Conservation (phyloP, 805 yeast species). For the Dipodascus geniculatus region DNA sequence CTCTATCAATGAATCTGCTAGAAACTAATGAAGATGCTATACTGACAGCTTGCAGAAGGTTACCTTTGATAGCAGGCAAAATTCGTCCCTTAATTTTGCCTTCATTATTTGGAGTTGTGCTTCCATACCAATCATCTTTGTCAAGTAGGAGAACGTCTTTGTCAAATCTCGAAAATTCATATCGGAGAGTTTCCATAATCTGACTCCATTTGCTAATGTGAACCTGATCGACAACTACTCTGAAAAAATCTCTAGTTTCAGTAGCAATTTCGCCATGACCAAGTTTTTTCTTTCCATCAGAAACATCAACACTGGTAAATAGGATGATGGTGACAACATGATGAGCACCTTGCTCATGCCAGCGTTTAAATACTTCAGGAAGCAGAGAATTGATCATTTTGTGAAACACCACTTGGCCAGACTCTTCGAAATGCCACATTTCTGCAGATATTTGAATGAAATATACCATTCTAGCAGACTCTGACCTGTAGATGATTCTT, state of each 20-base stretch:
- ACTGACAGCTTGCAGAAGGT: slow-evolving; percentile 76
- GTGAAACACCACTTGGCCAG: slow-evolving; percentile 89
- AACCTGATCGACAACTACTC: slow-evolving; percentile 93
- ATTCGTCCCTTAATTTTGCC: slow-evolving; percentile 48
- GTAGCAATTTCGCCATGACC: slow-evolving; percentile 62
- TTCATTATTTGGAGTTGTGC: slow-evolving; percentile 6
- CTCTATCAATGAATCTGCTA: slow-evolving; percentile 73
- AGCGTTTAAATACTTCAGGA: slow-evolving; percentile 76
- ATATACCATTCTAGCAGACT: slow-evolving; percentile 73
- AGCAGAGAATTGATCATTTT: slow-evolving; percentile 84
- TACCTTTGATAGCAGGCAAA: slow-evolving; percentile 83
- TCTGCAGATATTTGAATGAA: slow-evolving; percentile 84
- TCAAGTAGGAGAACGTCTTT: slow-evolving; percentile 51
- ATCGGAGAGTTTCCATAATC: slow-evolving; percentile 76
- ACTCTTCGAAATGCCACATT: slow-evolving; percentile 97
- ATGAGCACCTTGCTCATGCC: slow-evolving; percentile 81
- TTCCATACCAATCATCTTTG: slow-evolving; percentile 16
- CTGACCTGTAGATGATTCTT: slow-evolving; percentile 77
- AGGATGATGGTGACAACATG: slow-evolving; percentile 83
- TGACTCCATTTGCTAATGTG: slow-evolving; percentile 81
- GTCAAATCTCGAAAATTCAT: slow-evolving; percentile 75
- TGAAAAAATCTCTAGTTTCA: slow-evolving; percentile 64
- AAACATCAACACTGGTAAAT: slow-evolving; percentile 66
- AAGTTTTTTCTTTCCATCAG: slow-evolving; percentile 20
- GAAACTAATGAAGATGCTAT: slow-evolving; percentile 67